Conservation (phyloP, 179 eudicot genomes). For the Sideroxylon spinosum region DNA sequence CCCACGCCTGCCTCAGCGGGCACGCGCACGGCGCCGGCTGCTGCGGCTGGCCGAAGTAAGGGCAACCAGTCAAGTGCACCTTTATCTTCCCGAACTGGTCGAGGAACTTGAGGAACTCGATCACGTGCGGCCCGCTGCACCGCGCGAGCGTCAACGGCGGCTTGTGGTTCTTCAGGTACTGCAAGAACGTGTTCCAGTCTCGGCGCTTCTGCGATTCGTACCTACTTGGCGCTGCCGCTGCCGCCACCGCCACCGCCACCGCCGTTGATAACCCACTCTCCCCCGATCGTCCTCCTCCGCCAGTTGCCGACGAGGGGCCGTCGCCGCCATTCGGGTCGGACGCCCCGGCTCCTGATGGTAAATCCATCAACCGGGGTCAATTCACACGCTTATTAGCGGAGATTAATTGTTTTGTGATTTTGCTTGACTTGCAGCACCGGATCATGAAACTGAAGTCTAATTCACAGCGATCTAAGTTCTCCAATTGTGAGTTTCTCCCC, state of each 20-base stretch:
- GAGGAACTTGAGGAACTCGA: conserved; percentile 66
- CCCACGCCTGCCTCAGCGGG: conserved; percentile 75
- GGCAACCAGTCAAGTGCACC: conserved; percentile 62
- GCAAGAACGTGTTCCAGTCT: conserved; percentile 80
- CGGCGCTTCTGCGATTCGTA: conserved; percentile 85
- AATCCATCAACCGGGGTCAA: conserved; percentile 21
- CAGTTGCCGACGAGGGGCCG: conserved; percentile 22
- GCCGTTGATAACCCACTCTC: conserved; percentile 10
- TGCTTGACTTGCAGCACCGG: not conserved
- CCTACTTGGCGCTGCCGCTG: conserved; percentile 43
- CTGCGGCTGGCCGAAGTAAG: conserved; percentile 61
- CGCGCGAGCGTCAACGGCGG: conserved; percentile 61
- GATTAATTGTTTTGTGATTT: not conserved
- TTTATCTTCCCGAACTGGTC: conserved; percentile 84
- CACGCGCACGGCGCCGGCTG: conserved; percentile 79
- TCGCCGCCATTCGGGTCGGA: conserved; percentile 12
- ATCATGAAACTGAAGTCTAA: not conserved
- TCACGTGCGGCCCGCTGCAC: conserved; percentile 86
- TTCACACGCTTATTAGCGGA: not conserved
- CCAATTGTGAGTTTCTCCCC: not conserved
- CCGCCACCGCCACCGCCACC: conserved; percentile 17
- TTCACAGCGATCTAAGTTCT: not conserved
- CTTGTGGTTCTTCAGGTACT: conserved; percentile 71
- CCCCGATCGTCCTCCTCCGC: conserved; percentile 11
- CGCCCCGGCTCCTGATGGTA: conserved; percentile 20